phyloP scores from a whole-genome alignment of 108 stramenopile genomes.

The Conticribra guillardii region DNA sequence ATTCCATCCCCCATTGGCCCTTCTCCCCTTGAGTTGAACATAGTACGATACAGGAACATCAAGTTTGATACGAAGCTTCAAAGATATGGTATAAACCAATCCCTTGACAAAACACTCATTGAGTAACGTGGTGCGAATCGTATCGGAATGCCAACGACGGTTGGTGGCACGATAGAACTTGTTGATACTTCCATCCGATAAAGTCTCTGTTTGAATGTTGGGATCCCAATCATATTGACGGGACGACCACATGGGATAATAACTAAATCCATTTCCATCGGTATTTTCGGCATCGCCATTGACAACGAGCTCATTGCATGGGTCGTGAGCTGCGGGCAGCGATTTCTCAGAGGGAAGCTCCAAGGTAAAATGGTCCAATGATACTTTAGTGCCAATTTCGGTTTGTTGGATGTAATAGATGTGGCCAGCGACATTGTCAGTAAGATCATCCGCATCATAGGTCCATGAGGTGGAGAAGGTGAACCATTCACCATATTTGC shows the following conservation, averaged over 20 bases:
- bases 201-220: background rate
- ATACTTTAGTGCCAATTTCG: slow-evolving; percentile 41
- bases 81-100: slow-evolving; percentile 25
- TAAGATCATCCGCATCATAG: slow-evolving; percentile 29
- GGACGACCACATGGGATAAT: background rate
- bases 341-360: slow-evolving; percentile 52
- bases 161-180: slow-evolving; percentile 42
- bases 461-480: slow-evolving; percentile 42
- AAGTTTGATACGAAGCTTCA: slow-evolving; percentile 16
- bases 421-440: slow-evolving; percentile 34
- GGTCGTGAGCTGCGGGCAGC: slow-evolving; percentile 30
- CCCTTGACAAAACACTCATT: slow-evolving; percentile 33
- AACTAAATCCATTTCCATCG: slow-evolving; percentile 2
- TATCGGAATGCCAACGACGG: slow-evolving; percentile 17
- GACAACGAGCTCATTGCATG: slow-evolving; percentile 54
- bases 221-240: background rate
- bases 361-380: slow-evolving; percentile 51
- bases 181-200: slow-evolving; percentile 24
- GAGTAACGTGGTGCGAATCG: slow-evolving; percentile 14
- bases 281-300: slow-evolving; percentile 54
- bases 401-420: slow-evolving; percentile 50
- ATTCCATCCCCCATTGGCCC: slow-evolving; percentile 26
- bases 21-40: slow-evolving; percentile 24
- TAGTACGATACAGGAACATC: slow-evolving; percentile 4
- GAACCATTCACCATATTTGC: slow-evolving; percentile 55